Evolutionary conservation across 2,329 filamentous ascomycete genomes (phyloP).

Genomic region (Hortaea werneckii): DNA sequence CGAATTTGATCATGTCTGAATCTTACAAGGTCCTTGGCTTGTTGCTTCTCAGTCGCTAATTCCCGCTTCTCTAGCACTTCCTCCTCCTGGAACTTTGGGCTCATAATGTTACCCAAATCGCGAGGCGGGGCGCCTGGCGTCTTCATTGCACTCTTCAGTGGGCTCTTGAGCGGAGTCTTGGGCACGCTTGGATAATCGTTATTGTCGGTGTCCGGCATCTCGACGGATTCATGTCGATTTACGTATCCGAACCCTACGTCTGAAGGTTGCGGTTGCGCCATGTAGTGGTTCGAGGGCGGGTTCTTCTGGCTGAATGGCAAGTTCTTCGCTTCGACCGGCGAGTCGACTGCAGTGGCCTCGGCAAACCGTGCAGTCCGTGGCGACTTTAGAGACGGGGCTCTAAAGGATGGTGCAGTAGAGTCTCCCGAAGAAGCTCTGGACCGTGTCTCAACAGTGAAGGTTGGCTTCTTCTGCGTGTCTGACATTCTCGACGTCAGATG

Average conservation of each 20-base stretch:
- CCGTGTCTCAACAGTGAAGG: slow-evolving; percentile 32
- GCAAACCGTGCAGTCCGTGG: slow-evolving; percentile 70
- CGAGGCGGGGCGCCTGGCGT: slow-evolving; percentile 72
- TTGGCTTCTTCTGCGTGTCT: slow-evolving; percentile 33
- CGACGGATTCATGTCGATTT: slow-evolving; percentile 44
- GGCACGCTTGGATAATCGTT: slow-evolving; percentile 43
- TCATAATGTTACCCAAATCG: slow-evolving; percentile 57
- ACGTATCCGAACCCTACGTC: slow-evolving; percentile 94
- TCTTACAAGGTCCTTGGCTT: slow-evolving; percentile 78
- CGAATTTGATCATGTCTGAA: background rate
- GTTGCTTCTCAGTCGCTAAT: slow-evolving; percentile 69
- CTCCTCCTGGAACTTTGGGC: slow-evolving; percentile 86
- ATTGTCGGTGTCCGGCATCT: slow-evolving; percentile 43
- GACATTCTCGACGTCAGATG: slow-evolving; percentile 32
- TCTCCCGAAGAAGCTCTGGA: slow-evolving; percentile 26
- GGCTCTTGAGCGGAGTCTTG: slow-evolving; percentile 65
- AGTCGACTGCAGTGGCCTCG: slow-evolving; percentile 70
- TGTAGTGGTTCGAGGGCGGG: slow-evolving; percentile 42
- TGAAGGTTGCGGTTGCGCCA: slow-evolving; percentile 60
- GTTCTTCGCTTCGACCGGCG: slow-evolving; percentile 54
- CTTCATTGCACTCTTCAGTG: slow-evolving; percentile 79
- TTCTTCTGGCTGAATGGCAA: slow-evolving; percentile 50
- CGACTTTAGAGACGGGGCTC: slow-evolving; percentile 25
- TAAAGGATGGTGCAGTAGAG: slow-evolving; percentile 15
- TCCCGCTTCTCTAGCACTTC: slow-evolving; percentile 78